Evolutionary conservation across 148 eudicot species (phyloP).

Genomic region (Arctostaphylos glauca): DNA sequence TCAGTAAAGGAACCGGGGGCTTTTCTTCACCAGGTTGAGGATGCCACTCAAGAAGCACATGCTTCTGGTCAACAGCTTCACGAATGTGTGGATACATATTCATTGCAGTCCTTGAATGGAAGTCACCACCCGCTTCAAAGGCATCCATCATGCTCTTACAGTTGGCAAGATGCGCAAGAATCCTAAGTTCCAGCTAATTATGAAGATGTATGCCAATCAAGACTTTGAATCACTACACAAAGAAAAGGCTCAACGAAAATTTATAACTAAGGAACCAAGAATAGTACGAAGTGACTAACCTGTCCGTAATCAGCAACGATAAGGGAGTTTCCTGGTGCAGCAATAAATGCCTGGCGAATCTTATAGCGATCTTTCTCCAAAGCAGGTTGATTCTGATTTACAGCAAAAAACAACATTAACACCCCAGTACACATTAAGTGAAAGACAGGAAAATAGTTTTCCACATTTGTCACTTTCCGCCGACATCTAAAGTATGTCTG

Average conservation of each 20-base stretch:
- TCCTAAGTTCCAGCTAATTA: constrained; percentile 86
- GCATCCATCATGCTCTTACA: constrained; percentile 99
- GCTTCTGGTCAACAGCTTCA: constrained; percentile 64
- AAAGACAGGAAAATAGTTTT: constrained; percentile 12
- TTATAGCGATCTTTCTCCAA: constrained; percentile 95
- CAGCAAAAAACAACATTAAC: constrained; percentile 17
- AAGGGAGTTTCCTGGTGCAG: constrained; percentile 89
- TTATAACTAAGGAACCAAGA: background rate
- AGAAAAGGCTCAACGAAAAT: background rate
- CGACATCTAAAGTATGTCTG: background rate
- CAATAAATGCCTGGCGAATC: constrained; percentile 95
- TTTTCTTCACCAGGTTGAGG: constrained; percentile 89
- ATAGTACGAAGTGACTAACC: constrained; percentile 36
- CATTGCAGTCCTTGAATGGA: constrained; percentile 99
- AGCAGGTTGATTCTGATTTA: constrained; percentile 92
- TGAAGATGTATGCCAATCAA: constrained; percentile 18
- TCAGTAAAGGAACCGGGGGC: constrained; percentile 95
- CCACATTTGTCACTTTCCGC: background rate
- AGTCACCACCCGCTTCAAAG: constrained; percentile 94
- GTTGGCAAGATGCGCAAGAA: constrained; percentile 94
- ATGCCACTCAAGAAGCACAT: constrained; percentile 95
- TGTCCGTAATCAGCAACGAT: constrained; percentile 99
- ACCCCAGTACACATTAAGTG: background rate
- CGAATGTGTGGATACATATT: constrained; percentile 96
- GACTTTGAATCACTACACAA: background rate